Base-by-base conservation (phyloP, 768 basidiomycete genomes). In the Suillus bovinus region DNA sequence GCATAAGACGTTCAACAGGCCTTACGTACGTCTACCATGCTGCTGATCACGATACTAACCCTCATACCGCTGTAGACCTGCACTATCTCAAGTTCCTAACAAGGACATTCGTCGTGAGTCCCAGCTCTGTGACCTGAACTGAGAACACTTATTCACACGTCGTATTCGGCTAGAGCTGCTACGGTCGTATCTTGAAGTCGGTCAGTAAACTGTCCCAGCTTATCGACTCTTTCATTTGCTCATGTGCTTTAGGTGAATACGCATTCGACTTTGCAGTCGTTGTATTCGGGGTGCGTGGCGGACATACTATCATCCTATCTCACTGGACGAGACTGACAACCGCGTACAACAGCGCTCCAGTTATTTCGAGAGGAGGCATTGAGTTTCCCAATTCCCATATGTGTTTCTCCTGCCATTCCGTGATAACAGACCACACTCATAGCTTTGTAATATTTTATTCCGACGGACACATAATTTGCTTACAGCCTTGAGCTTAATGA, bases 191-290 rank as follows among this genome's bases (percentile, higher is more conserved):
- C 84, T 95, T 34, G 93, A 94, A 78, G 72, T 87, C 31, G 93
- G 91, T 90, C 63, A 61, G 85, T 76, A 57, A n/a, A 47, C 11
- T 29, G 29, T 41, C 9, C 20, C 24, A 27, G 3, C 27, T 10
- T 10, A 4, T 13, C 31, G 22, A 39, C 50, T 50, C n/a, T 47
- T 22, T 14, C 42, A 24, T 5, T 11, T 5, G 13, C 39, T 52
- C 38, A 22, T 39, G 29, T n/a, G 27, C 56, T 44, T 50, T 67
- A 92, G 91, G 92, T 53, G 93, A 95, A 77, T 94, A 94, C 69
- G 78, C 81, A 5, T 94, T 92, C 68, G 93, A 95, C 77, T 92
- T 95, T 69, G 89, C 90, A 13, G 84, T 94, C 10, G 93, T 95
- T 31, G 70, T 94, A 57, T 82, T 90, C 49, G 92, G 93, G 73